Conservation (phyloP, 2,329 filamentous ascomycete species). For the Alternaria ethzedia region DNA sequence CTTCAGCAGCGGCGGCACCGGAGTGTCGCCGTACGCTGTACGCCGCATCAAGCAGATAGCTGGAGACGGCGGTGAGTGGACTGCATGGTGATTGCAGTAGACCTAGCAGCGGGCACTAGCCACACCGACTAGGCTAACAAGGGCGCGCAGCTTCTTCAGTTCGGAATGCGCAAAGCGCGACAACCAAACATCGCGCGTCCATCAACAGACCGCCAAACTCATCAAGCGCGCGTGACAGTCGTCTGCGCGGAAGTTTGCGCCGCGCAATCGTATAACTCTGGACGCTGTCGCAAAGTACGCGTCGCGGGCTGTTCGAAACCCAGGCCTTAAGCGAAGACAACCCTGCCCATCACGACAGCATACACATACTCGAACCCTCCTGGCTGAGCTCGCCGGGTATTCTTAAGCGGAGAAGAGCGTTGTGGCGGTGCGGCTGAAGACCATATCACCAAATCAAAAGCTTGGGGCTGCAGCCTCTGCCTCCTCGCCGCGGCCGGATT, state of each 20-base stretch:
- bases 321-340: constrained; percentile 3
- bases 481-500: constrained; percentile 2
- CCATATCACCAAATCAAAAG: constrained; percentile 1
- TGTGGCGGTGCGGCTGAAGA: constrained; percentile 23
- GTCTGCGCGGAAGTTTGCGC: neutral
- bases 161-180: neutral
- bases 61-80: constrained; percentile 16
- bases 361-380: neutral
- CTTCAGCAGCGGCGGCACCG: neutral
- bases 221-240: neutral
- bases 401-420: constrained; percentile 7
- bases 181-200: neutral
- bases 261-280: neutral
- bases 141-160: constrained; percentile 7
- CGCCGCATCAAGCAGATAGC: neutral
- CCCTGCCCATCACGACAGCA: neutral
- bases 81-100: constrained; percentile 9
- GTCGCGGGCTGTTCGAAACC: neutral
- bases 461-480: constrained; percentile 8
- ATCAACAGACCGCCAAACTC: neutral
- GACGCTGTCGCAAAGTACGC: neutral
- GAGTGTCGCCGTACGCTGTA: neutral
- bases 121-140: constrained; percentile 11
- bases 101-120: constrained; percentile 11
- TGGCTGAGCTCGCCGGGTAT: constrained; percentile 9